Conservation (phyloP, 805 yeast genomes). For the Yarrowia bubula region DNA sequence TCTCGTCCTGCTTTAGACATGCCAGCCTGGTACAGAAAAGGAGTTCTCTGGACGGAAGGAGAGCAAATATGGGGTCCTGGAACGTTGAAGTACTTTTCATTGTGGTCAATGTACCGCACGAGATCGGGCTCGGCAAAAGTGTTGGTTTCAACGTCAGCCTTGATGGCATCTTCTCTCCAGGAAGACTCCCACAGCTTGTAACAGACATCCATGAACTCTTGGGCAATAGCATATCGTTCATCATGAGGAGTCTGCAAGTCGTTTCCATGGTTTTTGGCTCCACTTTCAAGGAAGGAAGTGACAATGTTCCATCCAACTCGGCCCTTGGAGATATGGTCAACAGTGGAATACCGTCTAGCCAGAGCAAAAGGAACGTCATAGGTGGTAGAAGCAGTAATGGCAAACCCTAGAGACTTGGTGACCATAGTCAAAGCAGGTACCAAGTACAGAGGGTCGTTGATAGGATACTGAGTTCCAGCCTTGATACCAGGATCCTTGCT, state of each 20-base stretch:
- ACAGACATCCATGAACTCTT: slow-evolving; percentile 46
- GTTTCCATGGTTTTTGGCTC: slow-evolving; percentile 45
- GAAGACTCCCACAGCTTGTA: slow-evolving; percentile 45
- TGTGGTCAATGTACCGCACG: slow-evolving; percentile 45
- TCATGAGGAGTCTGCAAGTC: slow-evolving; percentile 44
- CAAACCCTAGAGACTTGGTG: slow-evolving; percentile 45
- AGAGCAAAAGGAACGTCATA: slow-evolving; percentile 46
- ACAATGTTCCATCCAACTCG: slow-evolving; percentile 51
- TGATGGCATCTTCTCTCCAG: slow-evolving; percentile 48
- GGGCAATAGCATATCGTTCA: slow-evolving; percentile 44
- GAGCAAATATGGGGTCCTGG: slow-evolving; percentile 47
- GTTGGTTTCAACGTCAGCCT: slow-evolving; percentile 34
- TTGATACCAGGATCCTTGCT: slow-evolving; percentile 42
- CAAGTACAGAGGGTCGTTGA: slow-evolving; percentile 43
- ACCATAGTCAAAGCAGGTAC: slow-evolving; percentile 47
- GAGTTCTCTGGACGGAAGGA: slow-evolving; percentile 48
- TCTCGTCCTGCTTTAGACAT: slow-evolving; percentile 44
- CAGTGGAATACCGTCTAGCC: slow-evolving; percentile 46
- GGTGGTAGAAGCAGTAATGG: slow-evolving; percentile 46
- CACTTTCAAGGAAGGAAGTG: slow-evolving; percentile 46
- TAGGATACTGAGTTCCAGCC: slow-evolving; percentile 42
- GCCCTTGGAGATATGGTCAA: slow-evolving; percentile 47
- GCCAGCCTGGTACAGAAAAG: slow-evolving; percentile 49
- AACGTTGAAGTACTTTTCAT: slow-evolving; percentile 45
- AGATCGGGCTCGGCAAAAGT: slow-evolving; percentile 39